phyloP scores from a whole-genome alignment of 2,329 filamentous ascomycete species.

The Scortechinia acanthostroma region DNA sequence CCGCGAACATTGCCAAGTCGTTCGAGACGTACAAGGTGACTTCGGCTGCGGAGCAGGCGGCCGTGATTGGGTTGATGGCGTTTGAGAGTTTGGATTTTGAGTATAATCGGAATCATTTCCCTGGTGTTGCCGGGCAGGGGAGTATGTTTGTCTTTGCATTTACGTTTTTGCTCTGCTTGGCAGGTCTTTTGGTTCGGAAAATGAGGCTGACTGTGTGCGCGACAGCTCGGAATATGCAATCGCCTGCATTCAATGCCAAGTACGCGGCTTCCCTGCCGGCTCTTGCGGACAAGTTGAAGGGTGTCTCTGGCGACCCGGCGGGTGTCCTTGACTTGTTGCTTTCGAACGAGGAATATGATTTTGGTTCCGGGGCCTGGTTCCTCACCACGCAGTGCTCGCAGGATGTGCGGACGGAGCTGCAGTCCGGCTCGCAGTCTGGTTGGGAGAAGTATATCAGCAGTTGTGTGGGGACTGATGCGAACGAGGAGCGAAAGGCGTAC shows the following conservation, averaged over 20 bases:
- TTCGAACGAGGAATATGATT: constrained; percentile 40
- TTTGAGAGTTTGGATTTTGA: constrained; percentile 66
- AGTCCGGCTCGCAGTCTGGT: constrained; percentile 26
- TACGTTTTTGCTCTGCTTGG: too few relatives aligned
- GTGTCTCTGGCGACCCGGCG: constrained; percentile 14
- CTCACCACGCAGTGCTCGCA: constrained; percentile 30
- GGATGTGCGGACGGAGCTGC: constrained; percentile 21
- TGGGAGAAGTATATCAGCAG: constrained; percentile 33
- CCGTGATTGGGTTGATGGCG: constrained; percentile 62
- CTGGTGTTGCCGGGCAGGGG: constrained; percentile 58
- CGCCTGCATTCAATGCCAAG: constrained; percentile 29
- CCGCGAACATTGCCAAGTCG: constrained; percentile 41
- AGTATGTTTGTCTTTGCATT: too few relatives aligned
- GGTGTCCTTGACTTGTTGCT: constrained; percentile 21
- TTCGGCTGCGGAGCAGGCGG: constrained; percentile 54
- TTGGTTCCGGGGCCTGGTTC: constrained; percentile 44
- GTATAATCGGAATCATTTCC: constrained; percentile 63
- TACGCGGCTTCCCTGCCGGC: constrained; percentile 36
- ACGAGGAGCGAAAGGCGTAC: constrained; percentile 24
- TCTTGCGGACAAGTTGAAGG: constrained; percentile 19
- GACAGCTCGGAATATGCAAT: constrained; percentile 8
- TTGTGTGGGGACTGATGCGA: constrained; percentile 31
- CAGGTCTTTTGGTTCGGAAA: too few relatives aligned
- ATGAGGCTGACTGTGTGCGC: background rate
- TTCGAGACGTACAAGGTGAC: constrained; percentile 51